Evolutionary conservation across 768 basidiomycete genomes (phyloP).

Genomic region (Mycena rosella): DNA sequence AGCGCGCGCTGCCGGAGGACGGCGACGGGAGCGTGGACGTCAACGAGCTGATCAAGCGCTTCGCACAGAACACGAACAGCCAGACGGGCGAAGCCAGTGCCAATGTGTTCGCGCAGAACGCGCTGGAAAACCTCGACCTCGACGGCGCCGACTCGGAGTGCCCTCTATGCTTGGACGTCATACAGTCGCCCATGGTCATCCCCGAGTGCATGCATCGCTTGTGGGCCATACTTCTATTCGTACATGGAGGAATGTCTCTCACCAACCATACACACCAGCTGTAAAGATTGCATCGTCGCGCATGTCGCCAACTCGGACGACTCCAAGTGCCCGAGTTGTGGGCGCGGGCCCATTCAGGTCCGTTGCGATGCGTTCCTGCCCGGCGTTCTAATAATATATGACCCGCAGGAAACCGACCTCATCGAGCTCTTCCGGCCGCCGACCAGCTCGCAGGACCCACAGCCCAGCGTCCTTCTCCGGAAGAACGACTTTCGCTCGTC

Average conservation of each 20-base stretch:
- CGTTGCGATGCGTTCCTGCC: neutral
- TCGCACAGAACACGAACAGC: slow-evolving; percentile 56
- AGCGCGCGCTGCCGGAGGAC: slow-evolving; percentile 50
- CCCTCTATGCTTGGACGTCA: slow-evolving; percentile 84
- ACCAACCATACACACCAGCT: slow-evolving; percentile 57
- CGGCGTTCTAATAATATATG: neutral
- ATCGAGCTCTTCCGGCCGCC: slow-evolving; percentile 69
- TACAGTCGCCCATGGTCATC: slow-evolving; percentile 77
- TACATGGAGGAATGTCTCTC: neutral
- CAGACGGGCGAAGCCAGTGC: slow-evolving; percentile 39
- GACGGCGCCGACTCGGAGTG: slow-evolving; percentile 73
- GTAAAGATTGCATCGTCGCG: slow-evolving; percentile 90
- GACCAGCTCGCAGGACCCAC: slow-evolving; percentile 51
- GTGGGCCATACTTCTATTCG: slow-evolving; percentile 53
- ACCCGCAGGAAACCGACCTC: slow-evolving; percentile 65
- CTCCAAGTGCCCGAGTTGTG: slow-evolving; percentile 85
- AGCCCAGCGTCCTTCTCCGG: slow-evolving; percentile 68
- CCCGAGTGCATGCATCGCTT: slow-evolving; percentile 84
- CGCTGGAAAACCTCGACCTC: slow-evolving; percentile 71
- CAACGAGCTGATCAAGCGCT: slow-evolving; percentile 68
- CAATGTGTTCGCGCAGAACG: slow-evolving; percentile 70
- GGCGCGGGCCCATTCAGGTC: slow-evolving; percentile 74
- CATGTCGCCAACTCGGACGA: slow-evolving; percentile 77
- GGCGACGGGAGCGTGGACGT: slow-evolving; percentile 65
- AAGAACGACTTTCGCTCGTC: slow-evolving; percentile 90